phyloP scores from a whole-genome alignment of 805 yeast species.

The Hagleromyces aurorensis region DNA sequence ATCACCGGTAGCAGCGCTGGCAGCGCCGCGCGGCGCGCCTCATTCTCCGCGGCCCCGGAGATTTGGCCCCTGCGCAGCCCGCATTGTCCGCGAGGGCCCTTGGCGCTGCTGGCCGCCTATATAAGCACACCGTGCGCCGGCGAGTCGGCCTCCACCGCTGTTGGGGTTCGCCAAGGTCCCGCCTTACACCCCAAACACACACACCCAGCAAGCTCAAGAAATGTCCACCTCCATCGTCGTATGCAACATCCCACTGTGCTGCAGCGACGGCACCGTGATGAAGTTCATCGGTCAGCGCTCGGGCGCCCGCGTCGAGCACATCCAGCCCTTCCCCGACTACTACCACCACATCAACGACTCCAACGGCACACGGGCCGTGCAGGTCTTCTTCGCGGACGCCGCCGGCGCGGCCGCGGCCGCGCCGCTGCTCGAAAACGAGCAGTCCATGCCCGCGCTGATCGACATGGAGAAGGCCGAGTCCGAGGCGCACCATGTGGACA shows the following conservation, averaged over 20 bases:
- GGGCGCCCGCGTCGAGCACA: conserved; percentile 10
- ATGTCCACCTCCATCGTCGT: conserved; percentile 38
- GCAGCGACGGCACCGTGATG: conserved; percentile 30
- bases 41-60: too few relatives aligned
- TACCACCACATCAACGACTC: conserved; percentile 16
- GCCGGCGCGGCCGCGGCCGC: conserved; percentile 8
- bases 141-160: background rate
- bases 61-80: too few relatives aligned
- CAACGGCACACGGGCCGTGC: conserved; percentile 13
- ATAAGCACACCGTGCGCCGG: background rate
- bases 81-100: too few relatives aligned
- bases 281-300: conserved; percentile 8
- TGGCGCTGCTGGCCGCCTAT: too few relatives aligned
- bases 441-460: conserved; percentile 4
- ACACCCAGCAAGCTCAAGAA: background rate
- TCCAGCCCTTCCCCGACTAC: conserved; percentile 19
- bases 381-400: conserved; percentile 9
- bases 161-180: background rate
- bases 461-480: conserved; percentile 5
- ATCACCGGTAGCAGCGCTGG: too few relatives aligned
- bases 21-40: too few relatives aligned
- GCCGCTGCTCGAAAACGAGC: conserved; percentile 10
- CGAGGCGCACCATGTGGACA: conserved; percentile 1
- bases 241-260: conserved; percentile 43
- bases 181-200: background rate